phyloP scores from a whole-genome alignment of 1,284 basidiomycete species.

The Cutaneotrichosporon dermatis region DNA sequence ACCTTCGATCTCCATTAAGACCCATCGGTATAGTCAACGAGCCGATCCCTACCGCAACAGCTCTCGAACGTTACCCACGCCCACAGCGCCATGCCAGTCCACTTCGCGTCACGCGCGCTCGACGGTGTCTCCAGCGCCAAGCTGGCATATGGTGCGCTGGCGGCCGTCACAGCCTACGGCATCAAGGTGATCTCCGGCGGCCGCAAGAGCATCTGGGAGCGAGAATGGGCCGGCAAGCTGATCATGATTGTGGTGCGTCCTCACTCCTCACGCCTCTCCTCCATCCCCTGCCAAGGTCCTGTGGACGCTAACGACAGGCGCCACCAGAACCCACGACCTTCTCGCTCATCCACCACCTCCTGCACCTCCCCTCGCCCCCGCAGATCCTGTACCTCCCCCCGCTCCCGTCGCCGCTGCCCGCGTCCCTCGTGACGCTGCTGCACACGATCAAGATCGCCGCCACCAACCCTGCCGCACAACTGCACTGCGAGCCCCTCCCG shows the following conservation, averaged over 20 bases:
- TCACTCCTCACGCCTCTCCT: not conserved
- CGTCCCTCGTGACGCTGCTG: constrained; percentile 40
- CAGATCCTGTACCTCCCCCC: constrained; percentile 48
- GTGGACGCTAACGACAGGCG: constrained; percentile 23
- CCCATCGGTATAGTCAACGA: not conserved
- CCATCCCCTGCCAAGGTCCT: not conserved
- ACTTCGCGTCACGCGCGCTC: constrained; percentile 24
- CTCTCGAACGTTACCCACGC: not conserved
- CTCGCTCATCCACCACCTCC: constrained; percentile 39
- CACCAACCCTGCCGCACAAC: constrained; percentile 35
- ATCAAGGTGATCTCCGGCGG: constrained; percentile 39
- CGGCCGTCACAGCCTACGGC: constrained; percentile 23
- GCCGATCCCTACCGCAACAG: too few species aligned
- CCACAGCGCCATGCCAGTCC: constrained; percentile 31
- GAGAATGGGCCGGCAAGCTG: constrained; percentile 50
- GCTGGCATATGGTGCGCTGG: constrained; percentile 21
- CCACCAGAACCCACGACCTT: constrained; percentile 43
- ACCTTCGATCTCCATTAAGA: not conserved
- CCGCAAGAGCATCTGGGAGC: constrained; percentile 44
- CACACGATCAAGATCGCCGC: constrained; percentile 43
- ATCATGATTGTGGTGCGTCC: constrained; percentile 43
- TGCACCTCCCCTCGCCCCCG: constrained; percentile 45
- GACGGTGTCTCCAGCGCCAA: constrained; percentile 22
- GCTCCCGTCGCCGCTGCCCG: constrained; percentile 38
- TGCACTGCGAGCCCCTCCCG: constrained; percentile 46